Evolutionary conservation across 2,329 filamentous ascomycete species (phyloP), one percentile per base, ranked within the genome.

Genomic region (Fusarium clavum): DNA sequence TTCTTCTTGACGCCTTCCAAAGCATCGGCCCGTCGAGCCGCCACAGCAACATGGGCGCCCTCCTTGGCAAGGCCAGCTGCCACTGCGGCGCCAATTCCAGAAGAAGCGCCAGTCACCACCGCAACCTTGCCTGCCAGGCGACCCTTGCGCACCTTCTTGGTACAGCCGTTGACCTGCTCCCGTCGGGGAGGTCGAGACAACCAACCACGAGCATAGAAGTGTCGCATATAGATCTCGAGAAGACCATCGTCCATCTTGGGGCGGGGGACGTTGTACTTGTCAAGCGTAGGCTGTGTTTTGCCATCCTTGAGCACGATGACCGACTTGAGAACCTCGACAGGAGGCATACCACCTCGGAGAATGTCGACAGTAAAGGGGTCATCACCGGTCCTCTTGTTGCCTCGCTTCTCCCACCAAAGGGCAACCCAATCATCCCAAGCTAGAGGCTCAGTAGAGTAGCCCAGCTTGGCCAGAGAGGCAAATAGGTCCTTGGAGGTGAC

Each of bases 201-300:
- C 92, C 92, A 95, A 46, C 92, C 92, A 77, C 92, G 84, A 20
- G 91, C 91, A 76, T 91, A 94, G 85, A 92, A 95, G 77, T 94
- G 91, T 18, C 92, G 90, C 24, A 91, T 88, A 76, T 95, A 95
- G 0, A 90, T 94, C 77, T 92, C 90, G 9, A 94, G 86, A n/a
- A 95, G 82, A 16, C 87, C 84, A 20, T 80, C 83, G 75, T 94
- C 91, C 25, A 94, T 90, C 78, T 89, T 90, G 3, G 91, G 90
- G 8, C 92, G 86, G 70, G 88, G 83, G 2, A 94, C 64, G 74
- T 84, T 72, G 80, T 85, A 76, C 80, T 77, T 72, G 8, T 80
- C 77, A 16, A 88, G 87, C 53, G 88, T 84, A 2, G 90, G 87
- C 44, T 86, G 84, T 0, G 92, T 94, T 54, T 86, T 85, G 13